phyloP scores from a whole-genome alignment of 345 rosid genomes.

The Gossypium stocksii region DNA sequence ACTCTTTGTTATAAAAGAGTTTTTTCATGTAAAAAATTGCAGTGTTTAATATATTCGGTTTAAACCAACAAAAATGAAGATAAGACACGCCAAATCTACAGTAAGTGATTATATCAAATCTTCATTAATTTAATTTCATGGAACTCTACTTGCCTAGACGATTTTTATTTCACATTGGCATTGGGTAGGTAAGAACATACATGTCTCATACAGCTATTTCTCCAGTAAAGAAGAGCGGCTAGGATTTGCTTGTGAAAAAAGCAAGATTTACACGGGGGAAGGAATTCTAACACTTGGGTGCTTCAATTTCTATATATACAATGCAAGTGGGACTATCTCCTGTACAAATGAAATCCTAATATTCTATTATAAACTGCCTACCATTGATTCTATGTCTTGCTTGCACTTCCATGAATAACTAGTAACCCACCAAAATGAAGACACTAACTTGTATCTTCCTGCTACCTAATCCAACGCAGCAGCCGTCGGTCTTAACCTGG shows the following conservation, averaged over 20 bases:
- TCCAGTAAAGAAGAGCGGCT: not conserved
- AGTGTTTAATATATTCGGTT: too few species aligned
- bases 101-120: too few species aligned
- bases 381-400: too few species aligned
- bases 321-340: not conserved
- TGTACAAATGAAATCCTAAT: not conserved
- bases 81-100: too few species aligned
- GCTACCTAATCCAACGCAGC: not conserved
- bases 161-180: not conserved
- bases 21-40: too few species aligned
- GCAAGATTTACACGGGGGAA: not conserved
- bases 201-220: not conserved
- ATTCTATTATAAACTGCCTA: not conserved
- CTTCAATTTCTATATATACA: not conserved
- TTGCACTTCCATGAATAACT: not conserved
- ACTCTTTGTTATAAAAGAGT: too few species aligned
- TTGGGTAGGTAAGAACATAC: not conserved
- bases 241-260: not conserved
- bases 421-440: not conserved
- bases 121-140: not conserved
- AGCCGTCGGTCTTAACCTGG: not conserved
- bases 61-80: too few species aligned
- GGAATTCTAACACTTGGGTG: not conserved
- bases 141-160: not conserved
- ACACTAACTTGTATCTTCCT: not conserved